Conservation (phyloP, 257 asterid genomes). For the Fraxinus americana region DNA sequence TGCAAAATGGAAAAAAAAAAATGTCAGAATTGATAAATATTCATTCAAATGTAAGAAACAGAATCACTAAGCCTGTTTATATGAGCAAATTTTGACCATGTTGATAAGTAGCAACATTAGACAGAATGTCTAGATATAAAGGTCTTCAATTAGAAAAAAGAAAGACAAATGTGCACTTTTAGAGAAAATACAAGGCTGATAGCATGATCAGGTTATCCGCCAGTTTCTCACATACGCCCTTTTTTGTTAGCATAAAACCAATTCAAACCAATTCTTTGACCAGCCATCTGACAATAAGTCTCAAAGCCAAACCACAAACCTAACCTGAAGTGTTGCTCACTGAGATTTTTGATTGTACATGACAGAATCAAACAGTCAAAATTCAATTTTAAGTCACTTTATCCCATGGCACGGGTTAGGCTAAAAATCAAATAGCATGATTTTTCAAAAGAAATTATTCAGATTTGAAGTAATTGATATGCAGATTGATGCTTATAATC, state of each 20-base stretch:
- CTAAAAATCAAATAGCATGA: neutral
- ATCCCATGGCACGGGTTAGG: too few species aligned
- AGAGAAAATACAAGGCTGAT: neutral
- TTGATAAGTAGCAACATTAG: neutral
- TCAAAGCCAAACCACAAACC: neutral
- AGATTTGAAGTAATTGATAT: neutral
- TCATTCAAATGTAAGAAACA: neutral
- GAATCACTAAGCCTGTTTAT: too few species aligned
- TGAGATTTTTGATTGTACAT: neutral
- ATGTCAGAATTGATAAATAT: neutral
- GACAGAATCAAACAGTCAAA: neutral
- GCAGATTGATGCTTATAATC: neutral
- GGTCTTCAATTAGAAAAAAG: neutral
- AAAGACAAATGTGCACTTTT: neutral
- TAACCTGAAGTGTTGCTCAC: neutral
- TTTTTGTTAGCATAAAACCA: neutral
- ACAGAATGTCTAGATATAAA: neutral
- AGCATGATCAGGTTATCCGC: neutral
- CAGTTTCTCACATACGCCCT: neutral
- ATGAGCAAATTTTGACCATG: too few species aligned
- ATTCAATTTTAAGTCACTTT: neutral
- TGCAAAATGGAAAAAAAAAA: neutral
- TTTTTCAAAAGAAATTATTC: neutral
- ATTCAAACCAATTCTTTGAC: neutral
- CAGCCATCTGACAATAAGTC: neutral